These are phyloP conservation scores for Colletotrichum eleusines DNA, from an alignment of 2,329 filamentous ascomycete species.

Conservation along the genomic window DNA sequence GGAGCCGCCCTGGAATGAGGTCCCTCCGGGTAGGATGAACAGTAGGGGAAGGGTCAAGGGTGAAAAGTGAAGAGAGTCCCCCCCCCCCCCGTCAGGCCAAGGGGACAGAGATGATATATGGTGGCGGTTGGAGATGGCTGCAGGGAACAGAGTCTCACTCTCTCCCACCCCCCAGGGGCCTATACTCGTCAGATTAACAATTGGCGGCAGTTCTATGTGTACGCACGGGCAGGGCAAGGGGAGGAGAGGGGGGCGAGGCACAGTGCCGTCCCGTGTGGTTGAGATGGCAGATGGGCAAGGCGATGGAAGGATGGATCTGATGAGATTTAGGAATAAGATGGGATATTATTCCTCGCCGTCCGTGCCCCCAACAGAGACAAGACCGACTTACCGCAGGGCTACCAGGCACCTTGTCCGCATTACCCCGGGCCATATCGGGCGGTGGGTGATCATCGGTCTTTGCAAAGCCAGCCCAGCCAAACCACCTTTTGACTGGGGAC, in stretches of 20 bases:
- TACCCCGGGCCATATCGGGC: background rate
- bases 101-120: background rate
- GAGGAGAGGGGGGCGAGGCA: background rate
- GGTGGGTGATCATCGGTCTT: background rate
- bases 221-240: background rate
- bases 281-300: background rate
- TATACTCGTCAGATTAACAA: background rate
- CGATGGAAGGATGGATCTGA: background rate
- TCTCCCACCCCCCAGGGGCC: background rate
- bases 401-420: background rate
- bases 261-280: background rate
- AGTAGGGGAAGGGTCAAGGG: background rate
- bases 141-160: background rate
- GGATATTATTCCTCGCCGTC: background rate
- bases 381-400: background rate
- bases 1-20: background rate
- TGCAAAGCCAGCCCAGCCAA: background rate
- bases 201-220: background rate
- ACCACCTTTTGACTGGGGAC: background rate
- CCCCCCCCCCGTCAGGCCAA: background rate
- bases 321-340: background rate
- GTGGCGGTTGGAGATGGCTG: background rate
- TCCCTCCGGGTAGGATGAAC: background rate
- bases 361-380: background rate
- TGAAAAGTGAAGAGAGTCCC: too few species aligned